Conservation (phyloP, 2,329 filamentous ascomycete species). For the Diaporthe batatas region DNA sequence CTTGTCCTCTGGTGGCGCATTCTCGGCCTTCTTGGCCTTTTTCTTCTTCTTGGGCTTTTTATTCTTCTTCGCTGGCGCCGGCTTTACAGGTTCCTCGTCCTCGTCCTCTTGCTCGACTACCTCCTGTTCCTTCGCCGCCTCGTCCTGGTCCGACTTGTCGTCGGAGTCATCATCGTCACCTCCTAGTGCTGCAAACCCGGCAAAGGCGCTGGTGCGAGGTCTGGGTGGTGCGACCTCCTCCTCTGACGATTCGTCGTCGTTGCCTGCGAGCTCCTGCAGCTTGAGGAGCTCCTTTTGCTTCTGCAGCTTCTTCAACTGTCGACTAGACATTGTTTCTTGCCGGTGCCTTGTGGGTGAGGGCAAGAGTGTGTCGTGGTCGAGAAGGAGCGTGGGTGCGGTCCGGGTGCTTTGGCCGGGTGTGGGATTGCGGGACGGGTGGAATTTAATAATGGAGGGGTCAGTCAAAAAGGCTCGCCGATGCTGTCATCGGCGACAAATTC, state of each 20-base stretch:
- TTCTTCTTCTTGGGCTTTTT: constrained; percentile 54
- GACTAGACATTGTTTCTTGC: constrained; percentile 60
- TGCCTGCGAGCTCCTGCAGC: constrained; percentile 42
- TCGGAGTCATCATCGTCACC: constrained; percentile 52
- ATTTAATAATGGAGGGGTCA: constrained; percentile 31
- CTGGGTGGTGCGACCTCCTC: constrained; percentile 53
- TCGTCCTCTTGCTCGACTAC: constrained; percentile 40
- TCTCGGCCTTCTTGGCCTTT: constrained; percentile 57
- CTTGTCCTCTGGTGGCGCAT: constrained; percentile 37
- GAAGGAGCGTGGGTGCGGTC: neutral
- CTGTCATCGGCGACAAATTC: constrained; percentile 32
- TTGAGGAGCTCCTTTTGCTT: constrained; percentile 62
- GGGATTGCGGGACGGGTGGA: neutral
- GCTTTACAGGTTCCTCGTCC: constrained; percentile 41
- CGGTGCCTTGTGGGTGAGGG: neutral
- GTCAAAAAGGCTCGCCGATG: constrained; percentile 32
- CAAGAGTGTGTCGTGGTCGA: neutral
- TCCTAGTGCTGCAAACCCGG: constrained; percentile 64
- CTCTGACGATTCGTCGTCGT: constrained; percentile 45
- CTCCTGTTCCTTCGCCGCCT: constrained; percentile 33
- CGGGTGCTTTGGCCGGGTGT: too few species aligned
- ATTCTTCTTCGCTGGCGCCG: constrained; percentile 52
- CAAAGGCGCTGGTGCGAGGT: constrained; percentile 62
- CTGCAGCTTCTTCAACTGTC: constrained; percentile 66
- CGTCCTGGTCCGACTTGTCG: constrained; percentile 41